Base-by-base conservation (phyloP, 2,329 filamentous ascomycete species). In the Colletotrichum magnum region DNA sequence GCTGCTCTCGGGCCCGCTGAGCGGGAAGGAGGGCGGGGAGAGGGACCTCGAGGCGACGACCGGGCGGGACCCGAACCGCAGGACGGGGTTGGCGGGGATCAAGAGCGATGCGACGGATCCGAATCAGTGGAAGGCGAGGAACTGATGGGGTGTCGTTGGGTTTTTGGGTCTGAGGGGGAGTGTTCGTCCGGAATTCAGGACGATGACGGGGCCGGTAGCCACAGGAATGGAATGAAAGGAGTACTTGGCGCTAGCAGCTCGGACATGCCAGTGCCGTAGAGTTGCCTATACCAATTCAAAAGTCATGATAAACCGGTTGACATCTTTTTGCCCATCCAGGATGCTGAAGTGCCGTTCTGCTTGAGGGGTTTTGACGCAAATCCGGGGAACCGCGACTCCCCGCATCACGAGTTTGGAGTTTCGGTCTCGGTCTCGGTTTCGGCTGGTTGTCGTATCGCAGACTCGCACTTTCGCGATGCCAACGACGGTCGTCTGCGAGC, bases 41-140 rank as follows among this genome's bases (percentile, higher is more conserved):
- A 61, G 41, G 28, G 16, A 53, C 1, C 9, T 58, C 3, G 53
- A 58, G 26, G 45, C 53, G 3, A 45, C 36, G 2, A 58, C 59
- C 6, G 59, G 53, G 3, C 45, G 43, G 24, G 59, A 58, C 6
- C 36, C 58, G 18, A 43, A 53, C 1, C 45, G 59, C n/a, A 61
- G 24, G 10, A 58, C 51, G 24, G 64, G 26, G 6, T 6, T 54
- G 39, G 56, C 48, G 15, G 64, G 57, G 6, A 6, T 61, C n/a
- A 66, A 66, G 64, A 66, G 57, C 50, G 58, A 61, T 21, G 57
- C 59, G 64, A 61, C 41, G 41, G 48, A 64, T 10, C 53, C 62
- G 10, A 36, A 64, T n/a, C 15, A 32, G 15, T 13, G 24, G 15
- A 39, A 15, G 16, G 41, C 50, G 3, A 66, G 18, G 28, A 66